phyloP scores from a whole-genome alignment of 495 filamentous ascomycete species.

The Jackrogersella multiformis region DNA sequence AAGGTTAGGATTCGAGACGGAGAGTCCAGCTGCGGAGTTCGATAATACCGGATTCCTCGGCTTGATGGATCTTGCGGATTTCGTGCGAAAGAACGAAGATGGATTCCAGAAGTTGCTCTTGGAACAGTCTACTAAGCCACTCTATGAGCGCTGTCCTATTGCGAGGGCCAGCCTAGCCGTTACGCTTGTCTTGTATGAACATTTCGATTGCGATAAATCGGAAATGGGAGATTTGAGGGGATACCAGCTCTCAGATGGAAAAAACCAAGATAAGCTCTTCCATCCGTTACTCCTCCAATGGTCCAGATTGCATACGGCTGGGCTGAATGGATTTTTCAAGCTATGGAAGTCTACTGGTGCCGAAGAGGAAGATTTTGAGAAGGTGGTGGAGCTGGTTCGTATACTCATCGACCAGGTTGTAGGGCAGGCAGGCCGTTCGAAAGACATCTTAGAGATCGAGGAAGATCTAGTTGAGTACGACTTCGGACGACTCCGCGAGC shows the following conservation, averaged over 20 bases:
- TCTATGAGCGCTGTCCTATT: slow-evolving; percentile 83
- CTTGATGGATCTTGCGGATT: slow-evolving; percentile 98
- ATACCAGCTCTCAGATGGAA: slow-evolving; percentile 79
- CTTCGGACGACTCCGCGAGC: slow-evolving; percentile 74
- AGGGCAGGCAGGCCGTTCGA: slow-evolving; percentile 81
- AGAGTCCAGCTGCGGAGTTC: slow-evolving; percentile 86
- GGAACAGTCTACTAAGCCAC: slow-evolving; percentile 82
- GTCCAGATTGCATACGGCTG: slow-evolving; percentile 91
- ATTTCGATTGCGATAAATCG: slow-evolving; percentile 92
- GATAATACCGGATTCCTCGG: slow-evolving; percentile 87
- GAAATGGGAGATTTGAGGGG: slow-evolving; percentile 82
- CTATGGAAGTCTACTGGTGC: slow-evolving; percentile 92
- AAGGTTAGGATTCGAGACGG: slow-evolving; percentile 89
- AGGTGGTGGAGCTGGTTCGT: slow-evolving; percentile 87
- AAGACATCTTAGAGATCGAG: slow-evolving; percentile 88
- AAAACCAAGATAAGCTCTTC: slow-evolving; percentile 87
- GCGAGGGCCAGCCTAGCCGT: slow-evolving; percentile 87
- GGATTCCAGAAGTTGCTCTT: slow-evolving; percentile 89
- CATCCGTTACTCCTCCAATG: slow-evolving; percentile 90
- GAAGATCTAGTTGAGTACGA: slow-evolving; percentile 89
- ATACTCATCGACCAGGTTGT: slow-evolving; percentile 93
- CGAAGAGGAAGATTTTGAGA: slow-evolving; percentile 85
- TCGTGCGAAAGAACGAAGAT: slow-evolving; percentile 88
- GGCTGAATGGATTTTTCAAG: slow-evolving; percentile 87
- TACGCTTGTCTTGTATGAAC: slow-evolving; percentile 88